These are phyloP conservation scores for Maudiozyma serrabonitensis DNA, from an alignment of 805 yeast species.

Conservation along the genomic window DNA sequence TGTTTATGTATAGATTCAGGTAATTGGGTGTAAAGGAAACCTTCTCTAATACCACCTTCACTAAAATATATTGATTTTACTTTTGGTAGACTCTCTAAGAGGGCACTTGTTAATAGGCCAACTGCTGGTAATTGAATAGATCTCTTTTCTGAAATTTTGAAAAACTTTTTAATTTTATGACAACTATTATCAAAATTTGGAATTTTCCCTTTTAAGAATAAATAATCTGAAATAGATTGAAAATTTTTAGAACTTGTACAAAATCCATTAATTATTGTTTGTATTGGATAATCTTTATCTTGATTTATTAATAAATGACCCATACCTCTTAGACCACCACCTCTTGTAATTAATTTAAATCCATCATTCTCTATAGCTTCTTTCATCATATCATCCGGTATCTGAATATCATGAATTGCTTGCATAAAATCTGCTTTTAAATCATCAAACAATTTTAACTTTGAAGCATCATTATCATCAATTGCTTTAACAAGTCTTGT, in stretches of 20 bases:
- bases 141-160: slow-evolving; percentile 57
- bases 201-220: slow-evolving; percentile 39
- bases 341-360: slow-evolving; percentile 54
- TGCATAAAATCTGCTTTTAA: slow-evolving; percentile 38
- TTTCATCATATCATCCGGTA: slow-evolving; percentile 43
- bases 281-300: slow-evolving; percentile 52
- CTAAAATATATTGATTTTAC: slow-evolving; percentile 56
- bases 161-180: slow-evolving; percentile 34
- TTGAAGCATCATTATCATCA: slow-evolving; percentile 29
- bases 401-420: slow-evolving; percentile 43
- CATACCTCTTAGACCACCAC: slow-evolving; percentile 65
- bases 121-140: slow-evolving; percentile 63
- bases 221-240: slow-evolving; percentile 40
- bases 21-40: slow-evolving; percentile 53
- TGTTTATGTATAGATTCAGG: slow-evolving; percentile 48
- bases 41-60: slow-evolving; percentile 75
- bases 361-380: slow-evolving; percentile 51
- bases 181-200: slow-evolving; percentile 27
- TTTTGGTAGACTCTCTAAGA: slow-evolving; percentile 51
- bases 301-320: slow-evolving; percentile 50
- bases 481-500: slow-evolving; percentile 46
- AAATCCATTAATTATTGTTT: slow-evolving; percentile 61
- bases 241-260: slow-evolving; percentile 47
- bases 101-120: slow-evolving; percentile 51
- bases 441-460: slow-evolving; percentile 36